Base-by-base conservation (phyloP, 139 green algal species). In the Micractinium sp. region DNA sequence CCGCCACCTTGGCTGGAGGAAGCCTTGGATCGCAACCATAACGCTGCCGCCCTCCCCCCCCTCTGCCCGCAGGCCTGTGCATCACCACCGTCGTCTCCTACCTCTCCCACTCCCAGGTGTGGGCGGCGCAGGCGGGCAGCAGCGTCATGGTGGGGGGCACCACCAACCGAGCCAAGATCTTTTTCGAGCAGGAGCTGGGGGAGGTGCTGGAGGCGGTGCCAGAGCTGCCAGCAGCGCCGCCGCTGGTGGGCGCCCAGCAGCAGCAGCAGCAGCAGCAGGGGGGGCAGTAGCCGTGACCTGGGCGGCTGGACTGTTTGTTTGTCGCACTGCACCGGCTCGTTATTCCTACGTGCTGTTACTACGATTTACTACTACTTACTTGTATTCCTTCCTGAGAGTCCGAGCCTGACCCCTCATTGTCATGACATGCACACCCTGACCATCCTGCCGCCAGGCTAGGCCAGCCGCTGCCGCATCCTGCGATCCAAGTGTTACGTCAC, bases 11-110 rank as follows among this genome's bases (percentile, higher is more conserved):
- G n/a, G n/a, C n/a, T n/a, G n/a, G n/a, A n/a, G n/a, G n/a, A n/a
- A n/a, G n/a, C n/a, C n/a, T n/a, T n/a, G n/a, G n/a, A n/a, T n/a
- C n/a, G 76, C 15, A 15, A 31, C 35, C 47, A 20, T 82, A n/a
- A n/a, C n/a, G 35, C 29, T 20, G 12, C 35, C 23, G 9, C 47
- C 79, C 29, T 47, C 19, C 60, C 82, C n/a, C 66, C 38, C 3
- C 36, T 61, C 63, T 7, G 1, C 5, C 29, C 31, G 85, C 92
- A 94, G 94, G 93, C 1, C 91, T 99, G 63, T 99, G 99, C 94
- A 91, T 99, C 47, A 99, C 98, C 3, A 97, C 96, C 1, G 92
- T 99, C 7, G 85, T 99, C 36, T 97, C 92, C 92, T 99, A 99
- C 91, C 89, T 99, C 35, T 98, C 94, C 18, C 98, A 99, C 92